Conservation (phyloP, 176 grass and related monocot species). For the Bromus sterilis region DNA sequence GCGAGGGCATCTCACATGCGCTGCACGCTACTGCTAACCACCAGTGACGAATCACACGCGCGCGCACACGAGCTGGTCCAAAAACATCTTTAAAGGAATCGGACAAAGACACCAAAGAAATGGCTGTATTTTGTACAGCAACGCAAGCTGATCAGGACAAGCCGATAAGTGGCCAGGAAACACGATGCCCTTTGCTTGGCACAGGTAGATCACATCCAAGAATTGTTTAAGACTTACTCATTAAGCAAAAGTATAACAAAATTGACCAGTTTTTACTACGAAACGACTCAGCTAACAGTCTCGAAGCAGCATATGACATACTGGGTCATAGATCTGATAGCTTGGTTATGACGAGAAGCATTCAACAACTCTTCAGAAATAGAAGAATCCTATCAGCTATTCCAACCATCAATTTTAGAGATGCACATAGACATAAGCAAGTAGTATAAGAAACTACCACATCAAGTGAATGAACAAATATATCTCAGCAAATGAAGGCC, state of each 20-base stretch:
- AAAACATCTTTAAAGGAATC: background rate
- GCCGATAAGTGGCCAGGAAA: background rate
- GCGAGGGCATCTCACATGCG: constrained; percentile 27
- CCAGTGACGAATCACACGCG: constrained; percentile 17
- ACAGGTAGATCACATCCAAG: background rate
- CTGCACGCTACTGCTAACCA: constrained; percentile 14
- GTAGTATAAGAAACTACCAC: background rate
- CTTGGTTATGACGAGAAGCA: background rate
- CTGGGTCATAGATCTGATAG: background rate
- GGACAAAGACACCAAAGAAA: constrained; percentile 17
- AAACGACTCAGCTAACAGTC: background rate
- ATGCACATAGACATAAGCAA: background rate
- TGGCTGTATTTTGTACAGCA: constrained; percentile 12
- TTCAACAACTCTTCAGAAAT: background rate
- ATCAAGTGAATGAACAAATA: background rate
- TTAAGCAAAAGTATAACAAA: too few relatives aligned
- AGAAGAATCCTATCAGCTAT: background rate
- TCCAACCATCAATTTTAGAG: background rate
- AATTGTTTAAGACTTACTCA: background rate
- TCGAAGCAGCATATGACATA: background rate
- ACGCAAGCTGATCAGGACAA: background rate
- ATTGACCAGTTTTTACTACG: too few relatives aligned
- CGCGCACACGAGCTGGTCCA: constrained; percentile 19
- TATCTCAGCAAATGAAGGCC: background rate
- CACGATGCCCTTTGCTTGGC: background rate